Evolutionary conservation across 73 alveolate species (phyloP), one percentile per base, ranked within the genome.

Genomic region (Halteria grandinella): DNA sequence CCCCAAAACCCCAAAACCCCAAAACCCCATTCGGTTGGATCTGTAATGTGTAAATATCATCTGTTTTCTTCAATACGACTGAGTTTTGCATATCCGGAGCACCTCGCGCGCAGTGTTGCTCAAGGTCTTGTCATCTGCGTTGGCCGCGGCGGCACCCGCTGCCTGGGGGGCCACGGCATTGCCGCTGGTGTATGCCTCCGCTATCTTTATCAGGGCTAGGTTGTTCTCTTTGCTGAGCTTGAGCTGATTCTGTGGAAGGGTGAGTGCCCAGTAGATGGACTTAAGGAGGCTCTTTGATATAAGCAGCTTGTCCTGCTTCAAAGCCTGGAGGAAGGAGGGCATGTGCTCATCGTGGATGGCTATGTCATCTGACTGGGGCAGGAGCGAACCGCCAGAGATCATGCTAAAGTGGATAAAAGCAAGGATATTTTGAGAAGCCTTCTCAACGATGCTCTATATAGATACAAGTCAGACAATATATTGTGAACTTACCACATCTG

Each of bases 221-320:
- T n/a, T 27, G 60, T 62, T 45, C 24, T 48, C 63, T 18, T 24
- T 1, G 27, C 18, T 24, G 21, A 44, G 17, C 23, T 37, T 62
- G 0, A 71, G 40, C 60, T 69, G 25, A 50, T 71, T 4, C 41
- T 23, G 15, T 52, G 79, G 50, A 21, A 39, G 33, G n/a, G 72
- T 73, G 15, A 83, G 47, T 0, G 87, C 92, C 92, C 92, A 83
- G 58, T 70, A 83, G n/a, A 83, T 33, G 15, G 87, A 72, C 62
- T 83, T 83, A 3, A 83, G 53, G 6, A 59, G 60, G 20, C 84
- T 83, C 47, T 74, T 83, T 12, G 55, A 75, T 1, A 83, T 63
- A 7, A 78, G 20, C 5, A 66, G 69, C 57, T 70, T 54, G 5
- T 83, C 85, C 8, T 32, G 12, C 20, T 83, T 75, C n/a, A 83